These are phyloP conservation scores for Vitis labrusca DNA, from an alignment of 164 flowering plant genomes.

Conservation along the genomic window DNA sequence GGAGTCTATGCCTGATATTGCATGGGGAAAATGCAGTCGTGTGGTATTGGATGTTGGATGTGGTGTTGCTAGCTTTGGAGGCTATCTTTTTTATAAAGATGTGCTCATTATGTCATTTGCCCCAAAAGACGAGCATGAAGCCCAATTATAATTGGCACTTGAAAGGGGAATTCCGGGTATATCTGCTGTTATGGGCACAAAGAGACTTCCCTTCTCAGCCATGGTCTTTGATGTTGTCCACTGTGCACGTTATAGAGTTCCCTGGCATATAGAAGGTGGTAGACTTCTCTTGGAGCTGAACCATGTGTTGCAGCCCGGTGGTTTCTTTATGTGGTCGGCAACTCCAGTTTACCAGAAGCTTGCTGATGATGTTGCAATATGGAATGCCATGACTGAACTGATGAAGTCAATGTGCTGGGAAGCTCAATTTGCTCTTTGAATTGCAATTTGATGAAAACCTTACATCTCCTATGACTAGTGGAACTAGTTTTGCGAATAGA, in stretches of 20 bases:
- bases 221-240: conserved; percentile 88
- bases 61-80: conserved; percentile 99
- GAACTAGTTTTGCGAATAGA: no score
- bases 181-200: conserved; percentile 97
- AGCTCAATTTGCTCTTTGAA: no score
- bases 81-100: conserved; percentile 88
- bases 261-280: conserved; percentile 96
- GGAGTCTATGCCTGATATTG: conserved; percentile 65
- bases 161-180: conserved; percentile 98
- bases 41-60: conserved; percentile 96
- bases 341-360: conserved; percentile 80
- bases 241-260: conserved; percentile 98
- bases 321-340: conserved; percentile 93
- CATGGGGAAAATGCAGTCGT: conserved; percentile 90
- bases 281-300: conserved; percentile 86
- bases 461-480: no score
- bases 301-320: conserved; percentile 83
- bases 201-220: conserved; percentile 86
- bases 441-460: no score
- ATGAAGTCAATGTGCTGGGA: conserved; percentile 95
- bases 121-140: conserved; percentile 99
- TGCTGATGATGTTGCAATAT: conserved; percentile 72
- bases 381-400: conserved; percentile 79
- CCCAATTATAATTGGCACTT: conserved; percentile 97
- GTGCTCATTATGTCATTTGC: conserved; percentile 94